Evolutionary conservation across 1,284 basidiomycete species (phyloP).

Genomic region (Anthracocystis panici-leucophaei): DNA sequence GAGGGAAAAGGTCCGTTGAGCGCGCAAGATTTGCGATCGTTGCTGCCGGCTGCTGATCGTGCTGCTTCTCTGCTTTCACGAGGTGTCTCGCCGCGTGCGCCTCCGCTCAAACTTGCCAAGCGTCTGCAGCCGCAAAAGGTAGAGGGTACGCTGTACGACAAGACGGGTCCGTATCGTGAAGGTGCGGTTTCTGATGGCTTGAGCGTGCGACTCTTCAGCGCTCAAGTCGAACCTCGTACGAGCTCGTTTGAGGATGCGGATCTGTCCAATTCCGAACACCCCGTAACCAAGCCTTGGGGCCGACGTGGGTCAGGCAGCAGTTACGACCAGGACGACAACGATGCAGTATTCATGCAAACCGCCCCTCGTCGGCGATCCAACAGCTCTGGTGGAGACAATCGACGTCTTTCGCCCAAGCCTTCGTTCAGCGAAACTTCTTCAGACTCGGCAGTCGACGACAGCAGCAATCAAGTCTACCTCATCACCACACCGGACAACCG

Average conservation of each 20-base stretch:
- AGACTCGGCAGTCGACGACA: slow-evolving; percentile 21
- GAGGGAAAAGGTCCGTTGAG: slow-evolving; percentile 45
- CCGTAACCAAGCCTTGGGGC: slow-evolving; percentile 47
- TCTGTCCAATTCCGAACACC: slow-evolving; percentile 42
- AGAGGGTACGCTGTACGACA: slow-evolving; percentile 67
- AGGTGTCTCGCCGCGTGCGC: slow-evolving; percentile 31
- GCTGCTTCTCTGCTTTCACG: slow-evolving; percentile 7
- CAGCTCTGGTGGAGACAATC: slow-evolving; percentile 20
- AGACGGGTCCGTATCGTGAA: slow-evolving; percentile 63
- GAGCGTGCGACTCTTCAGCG: slow-evolving; percentile 65
- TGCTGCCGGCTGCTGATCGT: slow-evolving; percentile 12
- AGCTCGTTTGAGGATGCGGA: slow-evolving; percentile 42
- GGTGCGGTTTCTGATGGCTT: slow-evolving; percentile 65
- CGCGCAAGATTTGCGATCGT: slow-evolving; percentile 28
- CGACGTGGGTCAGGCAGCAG: slow-evolving; percentile 36
- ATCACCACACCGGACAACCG: slow-evolving; percentile 69
- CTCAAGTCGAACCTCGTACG: slow-evolving; percentile 19
- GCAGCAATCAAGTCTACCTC: slow-evolving; percentile 52
- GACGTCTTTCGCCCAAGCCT: slow-evolving; percentile 26
- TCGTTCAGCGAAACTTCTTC: slow-evolving; percentile 16
- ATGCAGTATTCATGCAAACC: slow-evolving; percentile 30
- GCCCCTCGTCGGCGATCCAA: slow-evolving; percentile 20
- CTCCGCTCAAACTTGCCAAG: slow-evolving; percentile 51
- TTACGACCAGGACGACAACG: slow-evolving; percentile 30
- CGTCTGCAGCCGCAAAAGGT: slow-evolving; percentile 56